Evolutionary conservation across 2,329 filamentous ascomycete genomes (phyloP).

Genomic region (Microsporum audouinii): DNA sequence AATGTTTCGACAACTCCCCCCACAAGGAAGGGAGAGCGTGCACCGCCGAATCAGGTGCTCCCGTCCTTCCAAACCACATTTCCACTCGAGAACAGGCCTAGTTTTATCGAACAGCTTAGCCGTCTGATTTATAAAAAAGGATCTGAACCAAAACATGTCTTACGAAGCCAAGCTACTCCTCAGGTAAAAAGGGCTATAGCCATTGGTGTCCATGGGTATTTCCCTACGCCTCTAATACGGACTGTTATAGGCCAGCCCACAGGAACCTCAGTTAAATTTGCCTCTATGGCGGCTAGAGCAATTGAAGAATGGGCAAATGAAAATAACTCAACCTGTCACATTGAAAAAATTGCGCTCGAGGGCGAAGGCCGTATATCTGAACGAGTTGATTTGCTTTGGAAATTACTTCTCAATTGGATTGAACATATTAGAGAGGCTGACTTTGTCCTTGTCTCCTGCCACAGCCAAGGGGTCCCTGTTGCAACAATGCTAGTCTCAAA

Average conservation of each 20-base stretch:
- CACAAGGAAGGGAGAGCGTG: slow-evolving; percentile 7
- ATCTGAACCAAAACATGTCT: slow-evolving; percentile 56
- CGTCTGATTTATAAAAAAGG: slow-evolving; percentile 43
- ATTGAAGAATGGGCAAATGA: slow-evolving; percentile 71
- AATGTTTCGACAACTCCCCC: slow-evolving; percentile 14
- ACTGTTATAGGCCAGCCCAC: slow-evolving; percentile 89
- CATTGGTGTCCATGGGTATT: slow-evolving; percentile 89
- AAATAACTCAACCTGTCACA: slow-evolving; percentile 63
- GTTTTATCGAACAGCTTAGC: slow-evolving; percentile 49
- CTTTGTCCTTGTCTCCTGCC: slow-evolving; percentile 81
- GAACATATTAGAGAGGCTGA: slow-evolving; percentile 80
- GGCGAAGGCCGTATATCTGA: slow-evolving; percentile 88
- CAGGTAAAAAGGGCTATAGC: slow-evolving; percentile 76
- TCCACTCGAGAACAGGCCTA: slow-evolving; percentile 40
- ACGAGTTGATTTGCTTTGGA: slow-evolving; percentile 86
- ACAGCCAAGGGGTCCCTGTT: slow-evolving; percentile 92
- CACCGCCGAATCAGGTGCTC: slow-evolving; percentile 37
- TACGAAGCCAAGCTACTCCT: slow-evolving; percentile 54
- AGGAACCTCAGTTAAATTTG: slow-evolving; percentile 87
- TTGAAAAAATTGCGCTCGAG: slow-evolving; percentile 89
- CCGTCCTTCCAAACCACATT: slow-evolving; percentile 40
- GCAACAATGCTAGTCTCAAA: slow-evolving; percentile 86
- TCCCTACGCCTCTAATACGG: slow-evolving; percentile 77
- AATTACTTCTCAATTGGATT: slow-evolving; percentile 86
- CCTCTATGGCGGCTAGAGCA: slow-evolving; percentile 70